Evolutionary conservation across 2,329 filamentous ascomycete genomes (phyloP).

Genomic region (Fusarium brachygibbosum): DNA sequence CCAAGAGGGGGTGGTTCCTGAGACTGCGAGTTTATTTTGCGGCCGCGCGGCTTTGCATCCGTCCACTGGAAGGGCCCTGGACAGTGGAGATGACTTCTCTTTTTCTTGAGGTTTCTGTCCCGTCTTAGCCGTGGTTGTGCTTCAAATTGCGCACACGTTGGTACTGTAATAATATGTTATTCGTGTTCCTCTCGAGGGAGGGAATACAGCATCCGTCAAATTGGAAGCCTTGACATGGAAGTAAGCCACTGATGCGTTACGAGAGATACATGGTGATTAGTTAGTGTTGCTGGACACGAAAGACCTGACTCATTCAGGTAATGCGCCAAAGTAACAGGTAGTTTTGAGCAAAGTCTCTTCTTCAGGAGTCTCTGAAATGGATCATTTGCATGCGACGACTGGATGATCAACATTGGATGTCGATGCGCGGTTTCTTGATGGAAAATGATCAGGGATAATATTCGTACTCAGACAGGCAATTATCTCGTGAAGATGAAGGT

Average conservation of each 20-base stretch:
- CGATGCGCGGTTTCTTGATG: not conserved
- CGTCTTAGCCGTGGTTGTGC: slow-evolving; percentile 38
- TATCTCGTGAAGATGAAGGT: not conserved
- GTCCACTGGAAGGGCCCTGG: slow-evolving; percentile 37
- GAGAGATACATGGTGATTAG: slow-evolving; percentile 4
- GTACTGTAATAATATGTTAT: slow-evolving; percentile 35
- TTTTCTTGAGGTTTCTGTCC: slow-evolving; percentile 36
- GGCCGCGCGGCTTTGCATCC: slow-evolving; percentile 42
- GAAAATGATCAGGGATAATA: not conserved
- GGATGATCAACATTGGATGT: not conserved
- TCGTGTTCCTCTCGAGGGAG: slow-evolving; percentile 15
- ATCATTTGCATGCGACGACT: not conserved
- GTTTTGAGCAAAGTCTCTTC: not conserved
- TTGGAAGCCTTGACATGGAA: slow-evolving; percentile 7
- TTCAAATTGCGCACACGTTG: slow-evolving; percentile 19
- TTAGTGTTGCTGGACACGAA: not conserved
- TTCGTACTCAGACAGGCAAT: slow-evolving; percentile 6
- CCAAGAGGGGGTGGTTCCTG: slow-evolving; percentile 28
- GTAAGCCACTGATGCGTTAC: slow-evolving; percentile 37
- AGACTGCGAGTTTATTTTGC: slow-evolving; percentile 44
- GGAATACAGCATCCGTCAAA: slow-evolving; percentile 15
- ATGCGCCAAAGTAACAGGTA: not conserved
- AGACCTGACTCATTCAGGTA: slow-evolving; percentile 17
- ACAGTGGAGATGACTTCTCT: slow-evolving; percentile 38
- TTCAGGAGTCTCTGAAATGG: not conserved